Base-by-base conservation (phyloP, 768 basidiomycete species). In the Boletus pseudo-olivaceus region DNA sequence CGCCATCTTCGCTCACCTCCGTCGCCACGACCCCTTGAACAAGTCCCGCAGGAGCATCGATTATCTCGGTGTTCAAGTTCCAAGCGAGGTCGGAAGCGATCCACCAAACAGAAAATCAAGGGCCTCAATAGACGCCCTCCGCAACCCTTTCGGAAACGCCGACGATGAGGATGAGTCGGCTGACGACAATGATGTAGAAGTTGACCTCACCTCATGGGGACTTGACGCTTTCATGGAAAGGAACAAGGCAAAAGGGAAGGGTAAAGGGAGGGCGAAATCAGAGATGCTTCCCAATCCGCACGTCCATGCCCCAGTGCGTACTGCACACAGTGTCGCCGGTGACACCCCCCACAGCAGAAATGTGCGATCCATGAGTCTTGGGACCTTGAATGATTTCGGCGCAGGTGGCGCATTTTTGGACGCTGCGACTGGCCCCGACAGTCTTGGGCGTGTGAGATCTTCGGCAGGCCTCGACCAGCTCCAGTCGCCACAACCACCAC, bases 171-270 rank as follows among this genome's bases (percentile, higher is more conserved):
- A 81, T 7, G 79, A 80, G 17, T 80, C 79, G 7, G 55, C 61
- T 12, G 76, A 81, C 5, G 78, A 76, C 41, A 71, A 71, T 17
- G 81, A 77, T 40, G 78, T 79, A 32, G 91, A 92, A 64, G 87
- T 91, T 27, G 90, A 91, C 70, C 75, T 93, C 53, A 77, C 85
- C 4, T 91, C 89, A 17, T 93, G 89, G 90, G 91, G 91, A 4
- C 76, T 93, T 26, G 87, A 90, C 54, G 79, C 83, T 7, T 84
- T 90, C 71, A 82, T 90, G 56, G 78, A 83, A 1, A 87, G 88
- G 60, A 83, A 87, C 60, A 87, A 84, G 72, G 67, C 68, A 29
- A 72, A 68, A 52, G 63, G 63, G 17, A 80, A 69, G 65, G 67
- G 66, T 5, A 77, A 75, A 51, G 66, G 63, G 17, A 77, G 72